Evolutionary conservation across 768 basidiomycete species (phyloP).

Genomic region (Auriscalpium microsporum): DNA sequence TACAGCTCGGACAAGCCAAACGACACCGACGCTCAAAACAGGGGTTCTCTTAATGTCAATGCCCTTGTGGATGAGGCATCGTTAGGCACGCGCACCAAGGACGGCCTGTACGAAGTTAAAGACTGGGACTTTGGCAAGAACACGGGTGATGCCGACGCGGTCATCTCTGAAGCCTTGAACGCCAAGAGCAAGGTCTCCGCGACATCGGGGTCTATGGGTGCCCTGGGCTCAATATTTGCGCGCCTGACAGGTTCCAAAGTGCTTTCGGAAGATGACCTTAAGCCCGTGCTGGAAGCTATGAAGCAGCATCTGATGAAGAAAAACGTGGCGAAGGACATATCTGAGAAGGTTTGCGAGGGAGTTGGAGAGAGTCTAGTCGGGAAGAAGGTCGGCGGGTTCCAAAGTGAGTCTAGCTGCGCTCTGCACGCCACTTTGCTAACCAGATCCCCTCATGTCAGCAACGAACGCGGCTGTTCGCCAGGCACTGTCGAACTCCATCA

Average conservation of each 20-base stretch:
- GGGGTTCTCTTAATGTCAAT: constrained; percentile 38
- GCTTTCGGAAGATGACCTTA: constrained; percentile 73
- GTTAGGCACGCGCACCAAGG: constrained; percentile 64
- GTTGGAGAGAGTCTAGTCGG: constrained; percentile 88
- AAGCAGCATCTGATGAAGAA: constrained; percentile 98
- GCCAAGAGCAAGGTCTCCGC: constrained; percentile 23
- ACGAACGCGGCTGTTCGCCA: constrained; percentile 76
- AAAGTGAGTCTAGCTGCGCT: constrained; percentile 45
- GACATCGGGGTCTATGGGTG: constrained; percentile 42
- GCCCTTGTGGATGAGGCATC: constrained; percentile 63
- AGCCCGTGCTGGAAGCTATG: constrained; percentile 87
- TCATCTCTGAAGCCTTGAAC: constrained; percentile 53
- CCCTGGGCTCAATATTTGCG: constrained; percentile 74
- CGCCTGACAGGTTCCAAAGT: constrained; percentile 80
- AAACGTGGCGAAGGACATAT: constrained; percentile 94
- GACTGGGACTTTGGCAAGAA: constrained; percentile 74
- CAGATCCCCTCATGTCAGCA: constrained; percentile 49
- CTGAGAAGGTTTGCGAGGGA: constrained; percentile 89
- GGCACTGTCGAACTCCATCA: constrained; percentile 81
- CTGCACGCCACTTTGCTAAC: background rate
- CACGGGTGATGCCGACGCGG: constrained; percentile 36
- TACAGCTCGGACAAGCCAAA: constrained; percentile 58
- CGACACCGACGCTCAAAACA: constrained; percentile 24
- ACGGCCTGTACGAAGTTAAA: constrained; percentile 67
- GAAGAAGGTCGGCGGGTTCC: constrained; percentile 84